Evolutionary conservation across 306 rosid genomes (phyloP), one percentile per base, ranked within the genome.

Genomic region (Dicorynia guianensis): DNA sequence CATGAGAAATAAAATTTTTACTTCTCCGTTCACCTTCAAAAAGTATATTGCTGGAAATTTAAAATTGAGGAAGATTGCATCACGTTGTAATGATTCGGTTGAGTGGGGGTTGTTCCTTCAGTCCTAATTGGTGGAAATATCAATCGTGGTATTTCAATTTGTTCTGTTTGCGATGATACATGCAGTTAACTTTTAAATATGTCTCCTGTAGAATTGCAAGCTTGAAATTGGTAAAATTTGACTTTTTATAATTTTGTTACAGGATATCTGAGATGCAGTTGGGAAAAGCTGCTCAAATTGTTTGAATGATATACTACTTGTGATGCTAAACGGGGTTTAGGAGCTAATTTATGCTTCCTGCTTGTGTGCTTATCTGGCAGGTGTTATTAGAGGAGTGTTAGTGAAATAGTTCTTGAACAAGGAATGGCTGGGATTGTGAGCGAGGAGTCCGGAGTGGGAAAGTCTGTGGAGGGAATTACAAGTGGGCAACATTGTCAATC

Each of bases 401-500:
- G 81, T 86, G 74, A 80, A 81, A 71, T 65, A 57, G 52, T 83
- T 80, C 63, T 59, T 44, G 86, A 81, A 87, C 74, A 79, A 84
- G 80, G 76, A 79, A 96, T 96, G 99, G 96, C 99, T 67, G 96
- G 94, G 84, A 69, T 46, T 77, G 87, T 59, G 79, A 87, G 85
- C 85, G 99, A 90, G 80, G 97, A 91, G 52, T 82, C 94, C 80
- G 90, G 83, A 73, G 89, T 75, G 81, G 93, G 93, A 71, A 90
- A 91, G 85, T 79, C 97, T 17, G 70, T 9, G 30, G 99, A 92
- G 61, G 91, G 89, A 67, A 82, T 71, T 82, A 86, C 96, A 58
- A 87, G 84, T 80, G 97, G 93, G 83, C 97, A 86, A 74, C 89
- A 80, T 34, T 89, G 84, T 79, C 97, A 85, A 54, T 86, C 96